These are phyloP conservation scores for Trichoderma hamatum DNA, from an alignment of 2,329 filamentous ascomycete species.

Conservation along the genomic window DNA sequence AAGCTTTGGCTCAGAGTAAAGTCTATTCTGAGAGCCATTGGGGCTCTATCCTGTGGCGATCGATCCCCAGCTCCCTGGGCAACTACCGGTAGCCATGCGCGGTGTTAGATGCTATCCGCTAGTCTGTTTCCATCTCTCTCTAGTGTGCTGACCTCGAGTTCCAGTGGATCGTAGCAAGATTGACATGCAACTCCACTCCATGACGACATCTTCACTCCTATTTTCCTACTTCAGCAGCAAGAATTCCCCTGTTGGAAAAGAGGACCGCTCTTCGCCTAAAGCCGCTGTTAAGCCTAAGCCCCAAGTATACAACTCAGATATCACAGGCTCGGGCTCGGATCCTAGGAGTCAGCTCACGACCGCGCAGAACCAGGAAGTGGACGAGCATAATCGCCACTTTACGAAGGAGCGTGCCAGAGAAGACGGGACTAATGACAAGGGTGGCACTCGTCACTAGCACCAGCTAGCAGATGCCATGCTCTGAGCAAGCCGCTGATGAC, in stretches of 20 bases:
- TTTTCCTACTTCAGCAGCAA: neutral
- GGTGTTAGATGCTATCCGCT: neutral
- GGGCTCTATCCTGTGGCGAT: neutral
- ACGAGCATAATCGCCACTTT: neutral
- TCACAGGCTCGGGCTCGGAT: neutral
- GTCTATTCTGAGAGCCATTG: neutral
- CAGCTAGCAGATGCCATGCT: neutral
- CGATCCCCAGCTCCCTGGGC: neutral
- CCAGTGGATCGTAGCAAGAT: neutral
- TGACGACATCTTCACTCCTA: neutral
- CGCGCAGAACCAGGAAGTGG: neutral
- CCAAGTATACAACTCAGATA: neutral
- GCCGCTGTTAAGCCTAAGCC: neutral
- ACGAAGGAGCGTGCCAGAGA: neutral
- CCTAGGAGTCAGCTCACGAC: neutral
- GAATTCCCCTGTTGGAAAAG: neutral
- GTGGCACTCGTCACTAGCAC: neutral
- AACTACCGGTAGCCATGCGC: neutral
- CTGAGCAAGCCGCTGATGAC: neutral
- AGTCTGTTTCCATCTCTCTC: neutral
- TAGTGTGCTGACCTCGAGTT: neutral
- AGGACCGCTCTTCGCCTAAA: neutral
- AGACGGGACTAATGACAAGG: neutral
- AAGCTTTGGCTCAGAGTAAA: neutral
- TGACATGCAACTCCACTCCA: neutral